Percentiles rank a stretch among this genome's conserved stretches.
phyloP scores from a whole-genome alignment of 495 filamentous ascomycete species.

The Aspergillus nidulans region DNA sequence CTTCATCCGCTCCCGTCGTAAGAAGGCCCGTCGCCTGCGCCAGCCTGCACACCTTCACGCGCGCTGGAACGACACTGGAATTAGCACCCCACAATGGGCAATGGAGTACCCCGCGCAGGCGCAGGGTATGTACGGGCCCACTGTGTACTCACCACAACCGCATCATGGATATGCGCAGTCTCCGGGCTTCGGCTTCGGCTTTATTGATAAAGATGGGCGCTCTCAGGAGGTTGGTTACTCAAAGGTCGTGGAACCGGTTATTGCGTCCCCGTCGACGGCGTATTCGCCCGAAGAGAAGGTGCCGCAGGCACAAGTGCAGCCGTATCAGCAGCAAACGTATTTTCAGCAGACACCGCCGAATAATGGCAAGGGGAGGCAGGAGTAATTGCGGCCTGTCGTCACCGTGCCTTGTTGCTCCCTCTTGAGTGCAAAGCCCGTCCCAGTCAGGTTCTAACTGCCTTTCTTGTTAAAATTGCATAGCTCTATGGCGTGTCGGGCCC shows the following conservation, averaged over 20 bases:
- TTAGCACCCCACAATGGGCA: slow-evolving; percentile 13
- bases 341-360: slow-evolving; percentile 2
- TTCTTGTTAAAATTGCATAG: too few relatives aligned
- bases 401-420: background rate
- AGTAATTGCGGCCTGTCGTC: background rate
- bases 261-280: slow-evolving; percentile 6
- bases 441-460: background rate
- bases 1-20: slow-evolving; percentile 13
- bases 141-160: slow-evolving; percentile 1
- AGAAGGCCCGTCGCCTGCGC: slow-evolving; percentile 8
- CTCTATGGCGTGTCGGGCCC: background rate
- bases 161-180: slow-evolving; percentile 12
- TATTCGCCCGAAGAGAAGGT: slow-evolving; percentile 13
- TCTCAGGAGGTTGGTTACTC: slow-evolving; percentile 17
- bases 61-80: slow-evolving; percentile 11
- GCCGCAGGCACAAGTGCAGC: background rate
- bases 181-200: slow-evolving; percentile 23
- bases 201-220: slow-evolving; percentile 26
- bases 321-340: background rate
- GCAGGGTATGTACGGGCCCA: slow-evolving; percentile 10
- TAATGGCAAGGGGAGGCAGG: slow-evolving; percentile 1
- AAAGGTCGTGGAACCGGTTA: slow-evolving; percentile 9
- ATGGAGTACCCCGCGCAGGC: slow-evolving; percentile 15
- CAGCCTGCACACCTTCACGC: slow-evolving; percentile 8
- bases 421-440: background rate